Evolutionary conservation across 495 filamentous ascomycete species (phyloP).

Genomic region (Aspergillus baeticus): DNA sequence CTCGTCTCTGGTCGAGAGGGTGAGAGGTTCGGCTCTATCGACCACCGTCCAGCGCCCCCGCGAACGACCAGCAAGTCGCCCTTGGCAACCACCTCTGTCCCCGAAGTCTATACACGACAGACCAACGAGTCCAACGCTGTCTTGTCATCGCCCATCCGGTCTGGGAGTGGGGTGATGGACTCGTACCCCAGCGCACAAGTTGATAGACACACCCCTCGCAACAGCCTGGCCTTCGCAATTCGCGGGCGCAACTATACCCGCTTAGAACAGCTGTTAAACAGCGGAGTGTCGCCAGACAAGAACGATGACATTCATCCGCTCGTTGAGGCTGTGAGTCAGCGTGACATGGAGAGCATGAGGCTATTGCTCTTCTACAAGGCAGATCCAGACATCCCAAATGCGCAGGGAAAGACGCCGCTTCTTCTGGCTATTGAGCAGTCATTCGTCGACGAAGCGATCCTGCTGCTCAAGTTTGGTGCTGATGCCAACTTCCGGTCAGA

Average conservation of each 20-base stretch:
- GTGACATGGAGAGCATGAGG: conserved; percentile 45
- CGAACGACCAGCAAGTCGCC: conserved; percentile 11
- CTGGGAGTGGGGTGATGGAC: too few relatives aligned
- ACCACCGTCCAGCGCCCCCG: background rate
- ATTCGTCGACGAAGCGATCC: conserved; percentile 40
- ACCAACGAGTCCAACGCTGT: too few relatives aligned
- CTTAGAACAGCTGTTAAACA: conserved; percentile 51
- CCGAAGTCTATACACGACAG: too few relatives aligned
- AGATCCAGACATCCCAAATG: conserved; percentile 43
- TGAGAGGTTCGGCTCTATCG: background rate
- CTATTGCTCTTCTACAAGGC: conserved; percentile 50
- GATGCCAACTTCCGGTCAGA: conserved; percentile 45
- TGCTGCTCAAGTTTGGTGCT: conserved; percentile 51
- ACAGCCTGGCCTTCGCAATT: conserved; percentile 20
- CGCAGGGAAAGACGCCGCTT: conserved; percentile 40
- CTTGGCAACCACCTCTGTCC: background rate
- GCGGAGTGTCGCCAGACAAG: conserved; percentile 47
- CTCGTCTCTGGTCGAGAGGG: conserved; percentile 6
- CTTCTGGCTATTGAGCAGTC: conserved; percentile 40
- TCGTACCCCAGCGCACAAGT: too few relatives aligned
- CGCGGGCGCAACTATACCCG: conserved; percentile 42
- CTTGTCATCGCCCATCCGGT: too few relatives aligned
- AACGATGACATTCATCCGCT: conserved; percentile 35
- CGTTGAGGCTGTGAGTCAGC: conserved; percentile 39
- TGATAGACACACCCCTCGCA: too few relatives aligned